Evolutionary conservation across 139 green algal species (phyloP), one percentile per base, ranked within the genome.

Genomic region (Volvox africanus): DNA sequence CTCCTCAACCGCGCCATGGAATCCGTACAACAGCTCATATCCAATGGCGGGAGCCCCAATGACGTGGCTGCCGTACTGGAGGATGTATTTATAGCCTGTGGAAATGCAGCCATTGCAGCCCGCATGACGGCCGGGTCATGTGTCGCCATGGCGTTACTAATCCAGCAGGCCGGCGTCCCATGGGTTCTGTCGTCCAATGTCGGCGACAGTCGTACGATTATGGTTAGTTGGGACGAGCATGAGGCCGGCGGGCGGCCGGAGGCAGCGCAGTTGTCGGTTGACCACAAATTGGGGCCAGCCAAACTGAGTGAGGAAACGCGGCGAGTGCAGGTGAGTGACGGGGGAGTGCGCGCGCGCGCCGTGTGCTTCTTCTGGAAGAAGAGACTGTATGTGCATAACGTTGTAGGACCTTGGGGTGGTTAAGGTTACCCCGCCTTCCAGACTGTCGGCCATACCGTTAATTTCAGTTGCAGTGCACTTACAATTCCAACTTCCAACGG

Each of bases 261-360:
- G 44, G 87, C 24, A 0, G 1, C 76, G 36, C 61, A 78, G 76
- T 61, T 91, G 24, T 79, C 50, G 18, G 20, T 91, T 1, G 87
- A 91, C 61, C 87, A 91, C 61, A 91, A 91, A 75, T 75, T 91
- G 76, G 87, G 87, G 14, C 87, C 87, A 9, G 87, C 87, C 32
- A 91, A 91, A 77, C 22, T 24, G 12, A 91, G 87, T 33, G 87
- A 91, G 87, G 87, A 91, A 75, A 91, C 87, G 61, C 87, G 87
- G 24, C 32, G 87, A 6, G 87, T 91, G 87, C 87, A 91, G 87
- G 87, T 91, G 76, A 1, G 50, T 14, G 80, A 22, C 12, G 6
- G 44, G 50, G 50, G 22, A 24, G 80, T 2, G 20, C 6, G 50
- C 24, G 12, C 2, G 80, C 28, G 36, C 13, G 1, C 0, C 5